Evolutionary conservation across 75 land plant genomes (phyloP).

Genomic region (Cunninghamia lanceolata): DNA sequence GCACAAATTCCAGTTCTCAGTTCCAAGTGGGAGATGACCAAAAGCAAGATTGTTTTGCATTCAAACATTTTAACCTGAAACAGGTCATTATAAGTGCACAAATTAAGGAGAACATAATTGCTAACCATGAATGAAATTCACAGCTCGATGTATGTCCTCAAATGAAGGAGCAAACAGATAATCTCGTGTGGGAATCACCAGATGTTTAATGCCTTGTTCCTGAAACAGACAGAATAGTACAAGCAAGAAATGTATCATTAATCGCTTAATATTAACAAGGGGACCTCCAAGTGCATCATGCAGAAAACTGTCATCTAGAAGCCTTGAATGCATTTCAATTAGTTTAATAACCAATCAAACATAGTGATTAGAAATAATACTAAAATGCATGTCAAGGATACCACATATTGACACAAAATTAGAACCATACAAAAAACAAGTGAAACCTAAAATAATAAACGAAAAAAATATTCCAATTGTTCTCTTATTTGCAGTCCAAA

Average conservation of each 20-base stretch:
- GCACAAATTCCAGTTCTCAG: not conserved
- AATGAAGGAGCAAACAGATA: slow-evolving; percentile 91
- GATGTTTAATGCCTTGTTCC: slow-evolving; percentile 78
- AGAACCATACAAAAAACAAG: not conserved
- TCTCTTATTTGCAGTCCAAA: not conserved
- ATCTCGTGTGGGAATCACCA: slow-evolving; percentile 94
- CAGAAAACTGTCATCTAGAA: not conserved
- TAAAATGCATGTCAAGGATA: too few relatives aligned
- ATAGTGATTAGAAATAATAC: not conserved
- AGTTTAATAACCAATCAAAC: not conserved
- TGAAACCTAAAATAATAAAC: not conserved
- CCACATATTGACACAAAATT: not conserved
- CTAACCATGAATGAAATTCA: slow-evolving; percentile 91
- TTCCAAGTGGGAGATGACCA: not conserved
- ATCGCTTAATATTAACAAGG: not conserved
- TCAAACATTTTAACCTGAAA: not conserved
- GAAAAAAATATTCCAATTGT: not conserved
- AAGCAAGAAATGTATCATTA: not conserved
- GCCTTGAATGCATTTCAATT: not conserved
- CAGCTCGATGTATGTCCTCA: slow-evolving; percentile 69
- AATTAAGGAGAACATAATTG: not conserved
- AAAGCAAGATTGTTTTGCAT: slow-evolving; percentile 5
- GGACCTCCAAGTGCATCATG: not conserved
- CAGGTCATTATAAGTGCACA: not conserved
- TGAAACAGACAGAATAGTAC: slow-evolving; percentile 20